Conservation (phyloP, 192 early-diverging fungal species). For the Chytriomyces sp. region DNA sequence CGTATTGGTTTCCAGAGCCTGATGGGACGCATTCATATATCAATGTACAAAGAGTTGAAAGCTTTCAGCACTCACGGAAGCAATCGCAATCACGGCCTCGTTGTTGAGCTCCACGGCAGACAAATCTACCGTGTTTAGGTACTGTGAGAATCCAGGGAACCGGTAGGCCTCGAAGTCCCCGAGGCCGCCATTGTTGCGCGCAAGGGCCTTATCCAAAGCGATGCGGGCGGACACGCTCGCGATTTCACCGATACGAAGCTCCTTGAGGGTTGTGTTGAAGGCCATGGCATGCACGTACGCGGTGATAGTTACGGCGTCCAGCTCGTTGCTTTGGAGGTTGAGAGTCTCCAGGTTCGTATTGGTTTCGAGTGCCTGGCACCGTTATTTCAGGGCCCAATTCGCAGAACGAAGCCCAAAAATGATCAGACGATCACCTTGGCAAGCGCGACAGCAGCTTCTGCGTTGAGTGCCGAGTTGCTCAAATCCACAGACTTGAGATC, state of each 20-base stretch:
- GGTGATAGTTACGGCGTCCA: slow-evolving; percentile 45
- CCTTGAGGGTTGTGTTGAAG: slow-evolving; percentile 39
- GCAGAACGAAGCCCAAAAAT: neutral
- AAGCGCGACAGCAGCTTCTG: slow-evolving; percentile 39
- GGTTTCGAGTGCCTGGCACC: slow-evolving; percentile 31
- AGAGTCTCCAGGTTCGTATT: slow-evolving; percentile 43
- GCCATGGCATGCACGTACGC: slow-evolving; percentile 44
- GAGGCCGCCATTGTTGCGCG: slow-evolving; percentile 45
- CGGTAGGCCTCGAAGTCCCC: neutral
- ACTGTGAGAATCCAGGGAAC: neutral
- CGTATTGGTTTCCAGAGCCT: neutral
- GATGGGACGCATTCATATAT: neutral
- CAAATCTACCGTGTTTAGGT: neutral
- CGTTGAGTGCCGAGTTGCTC: slow-evolving; percentile 45
- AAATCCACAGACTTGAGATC: slow-evolving; percentile 36
- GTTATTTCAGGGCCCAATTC: neutral
- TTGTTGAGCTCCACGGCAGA: neutral
- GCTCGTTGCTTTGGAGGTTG: slow-evolving; percentile 42
- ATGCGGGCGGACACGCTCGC: slow-evolving; percentile 46
- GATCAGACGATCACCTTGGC: neutral
- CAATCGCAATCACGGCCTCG: neutral
- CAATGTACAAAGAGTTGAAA: neutral
- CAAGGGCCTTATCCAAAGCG: slow-evolving; percentile 42
- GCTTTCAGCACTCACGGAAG: neutral
- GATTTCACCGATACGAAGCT: slow-evolving; percentile 41